These are phyloP conservation scores for Pycnococcus provasolii DNA, from an alignment of 139 green algal genomes.

Conservation along the genomic window DNA sequence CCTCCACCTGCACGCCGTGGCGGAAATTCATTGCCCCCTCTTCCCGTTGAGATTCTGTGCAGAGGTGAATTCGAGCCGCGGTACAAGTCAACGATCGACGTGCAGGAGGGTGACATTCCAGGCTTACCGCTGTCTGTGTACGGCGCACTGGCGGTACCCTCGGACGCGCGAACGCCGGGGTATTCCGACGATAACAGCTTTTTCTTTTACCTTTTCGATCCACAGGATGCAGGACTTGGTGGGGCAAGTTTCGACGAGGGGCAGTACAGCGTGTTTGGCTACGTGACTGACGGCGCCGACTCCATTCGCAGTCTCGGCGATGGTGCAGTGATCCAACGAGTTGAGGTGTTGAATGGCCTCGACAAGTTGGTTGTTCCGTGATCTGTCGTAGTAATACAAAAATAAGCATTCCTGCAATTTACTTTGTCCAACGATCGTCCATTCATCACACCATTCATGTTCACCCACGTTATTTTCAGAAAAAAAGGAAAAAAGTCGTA, in stretches of 20 bases:
- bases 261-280: conserved; percentile 13
- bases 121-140: conserved; percentile 7
- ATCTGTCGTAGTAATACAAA: too few relatives aligned
- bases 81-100: conserved; percentile 10
- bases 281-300: neutral
- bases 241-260: conserved; percentile 16
- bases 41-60: conserved; percentile 10
- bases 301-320: too few relatives aligned
- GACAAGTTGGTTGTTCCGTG: too few relatives aligned
- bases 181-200: neutral
- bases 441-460: too few relatives aligned
- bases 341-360: too few relatives aligned
- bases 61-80: conserved; percentile 2
- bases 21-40: too few relatives aligned
- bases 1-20: too few relatives aligned
- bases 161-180: neutral
- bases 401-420: too few relatives aligned
- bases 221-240: conserved; percentile 5
- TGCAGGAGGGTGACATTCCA: conserved; percentile 4
- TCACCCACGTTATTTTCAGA: too few relatives aligned
- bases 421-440: too few relatives aligned
- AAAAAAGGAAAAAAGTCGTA: too few relatives aligned
- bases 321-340: too few relatives aligned
- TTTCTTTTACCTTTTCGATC: conserved; percentile 16
- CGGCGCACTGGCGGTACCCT: neutral